Evolutionary conservation across 176 grass and related monocot genomes (phyloP), one percentile per base, ranked within the genome.

Genomic region (Oryza meyeriana): DNA sequence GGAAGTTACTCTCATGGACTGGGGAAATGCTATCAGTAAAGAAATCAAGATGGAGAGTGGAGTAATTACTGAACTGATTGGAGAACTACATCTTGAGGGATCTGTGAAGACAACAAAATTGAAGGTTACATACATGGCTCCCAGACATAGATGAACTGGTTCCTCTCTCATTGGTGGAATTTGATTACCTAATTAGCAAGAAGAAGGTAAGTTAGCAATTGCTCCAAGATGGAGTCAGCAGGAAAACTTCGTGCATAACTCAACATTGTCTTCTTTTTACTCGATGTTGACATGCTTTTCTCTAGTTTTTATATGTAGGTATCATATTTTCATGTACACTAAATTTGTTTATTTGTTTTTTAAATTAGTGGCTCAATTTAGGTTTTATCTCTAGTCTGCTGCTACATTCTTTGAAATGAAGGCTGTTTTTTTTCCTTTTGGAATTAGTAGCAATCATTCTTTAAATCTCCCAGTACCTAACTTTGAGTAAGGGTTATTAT

Each of bases 41-140:
- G 91, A 97, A 71, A 87, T 92, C 70, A 92, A 92, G 63, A 86
- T 63, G 65, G 89, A 92, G 50, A 81, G 81, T 84, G 89, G 85
- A 66, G 78, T 84, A 32, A 79, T 92, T 69, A 78, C 84, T 58
- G 76, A 89, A 78, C 64, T 97, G 61, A 83, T 88, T 39, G 91
- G 91, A 28, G 82, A 92, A 62, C 83, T 97, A 35, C 87, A 97
- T 75, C 89, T 89, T 55, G 94, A 97, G n/a, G 89, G 94, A 13
- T 94, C 91, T 73, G 91, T 94, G n/a, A 97, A 97, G 81, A 85
- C 83, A 47, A 97, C 94, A 75, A 97, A 88, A 78, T 67, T 97
- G 87, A 97, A 94, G 80, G 59, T 87, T n/a, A 97, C 94, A 33
- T n/a, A 97, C 94, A 33, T 97, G 94, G 94, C 80, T 97, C 59